phyloP scores from a whole-genome alignment of 129 eudicot species.

The Escallonia herrerae region DNA sequence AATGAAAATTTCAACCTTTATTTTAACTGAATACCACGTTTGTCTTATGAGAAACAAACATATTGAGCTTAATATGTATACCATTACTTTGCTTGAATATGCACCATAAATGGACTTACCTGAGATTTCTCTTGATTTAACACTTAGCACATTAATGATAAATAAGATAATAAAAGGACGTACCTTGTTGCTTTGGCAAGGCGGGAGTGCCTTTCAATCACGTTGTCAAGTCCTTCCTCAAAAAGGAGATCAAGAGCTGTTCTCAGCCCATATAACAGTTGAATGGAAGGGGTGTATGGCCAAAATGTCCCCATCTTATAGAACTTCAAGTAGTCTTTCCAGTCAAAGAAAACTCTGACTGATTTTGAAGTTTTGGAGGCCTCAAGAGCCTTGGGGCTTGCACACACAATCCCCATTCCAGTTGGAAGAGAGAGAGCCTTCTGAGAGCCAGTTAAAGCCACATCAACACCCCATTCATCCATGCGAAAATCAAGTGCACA shows the following conservation, averaged over 20 bases:
- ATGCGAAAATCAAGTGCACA: constrained; percentile 98
- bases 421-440: constrained; percentile 98
- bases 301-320: constrained; percentile 90
- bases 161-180: background rate
- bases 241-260: constrained; percentile 92
- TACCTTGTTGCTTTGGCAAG: constrained; percentile 89
- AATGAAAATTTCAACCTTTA: too few relatives aligned
- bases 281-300: constrained; percentile 99
- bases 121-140: too few relatives aligned
- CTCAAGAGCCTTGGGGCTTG: constrained; percentile 89
- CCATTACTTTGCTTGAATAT: too few relatives aligned
- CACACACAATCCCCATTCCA: constrained; percentile 93
- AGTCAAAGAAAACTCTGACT: constrained; percentile 83
- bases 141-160: too few relatives aligned
- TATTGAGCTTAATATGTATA: too few relatives aligned
- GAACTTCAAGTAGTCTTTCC: constrained; percentile 96
- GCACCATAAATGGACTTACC: too few relatives aligned
- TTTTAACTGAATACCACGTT: too few relatives aligned
- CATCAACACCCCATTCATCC: constrained; percentile 99
- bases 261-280: constrained; percentile 81
- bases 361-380: constrained; percentile 90
- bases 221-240: constrained; percentile 97
- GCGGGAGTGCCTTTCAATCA: constrained; percentile 87
- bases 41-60: too few relatives aligned
- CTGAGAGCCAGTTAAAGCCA: constrained; percentile 97